These are phyloP conservation scores for Cupressus sempervirens DNA, from an alignment of 75 land plant genomes.

Conservation along the genomic window DNA sequence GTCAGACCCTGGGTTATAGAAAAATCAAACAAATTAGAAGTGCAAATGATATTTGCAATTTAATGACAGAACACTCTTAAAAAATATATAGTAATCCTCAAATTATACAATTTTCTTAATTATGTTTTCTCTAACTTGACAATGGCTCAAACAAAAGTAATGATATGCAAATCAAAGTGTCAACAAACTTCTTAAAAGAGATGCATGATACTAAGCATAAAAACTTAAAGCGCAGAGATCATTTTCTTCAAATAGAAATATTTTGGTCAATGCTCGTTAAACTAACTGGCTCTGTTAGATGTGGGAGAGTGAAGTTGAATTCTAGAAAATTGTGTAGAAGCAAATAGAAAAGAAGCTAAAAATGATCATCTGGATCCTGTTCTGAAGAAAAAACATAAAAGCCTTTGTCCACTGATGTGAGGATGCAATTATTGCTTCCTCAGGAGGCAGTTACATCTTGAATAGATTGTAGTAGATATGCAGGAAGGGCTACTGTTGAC, in stretches of 20 bases:
- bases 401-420: not conserved
- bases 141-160: not conserved
- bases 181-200: not conserved
- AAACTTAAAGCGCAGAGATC: not conserved
- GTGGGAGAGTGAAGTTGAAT: not conserved
- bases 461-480: not conserved
- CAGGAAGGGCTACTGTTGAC: not conserved
- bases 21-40: too few species aligned
- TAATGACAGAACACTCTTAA: not conserved
- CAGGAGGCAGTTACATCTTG: not conserved
- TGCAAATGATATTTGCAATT: not conserved
- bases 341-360: not conserved
- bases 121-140: not conserved
- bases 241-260: not conserved
- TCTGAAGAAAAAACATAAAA: not conserved
- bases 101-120: not conserved
- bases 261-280: not conserved
- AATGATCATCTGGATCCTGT: not conserved
- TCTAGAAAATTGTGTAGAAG: not conserved
- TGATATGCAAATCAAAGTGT: not conserved
- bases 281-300: not conserved
- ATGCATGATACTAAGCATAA: not conserved
- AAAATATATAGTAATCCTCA: not conserved
- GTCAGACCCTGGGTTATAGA: too few species aligned
- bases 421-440: not conserved